Evolutionary conservation across 371 early-diverging fungal species (phyloP).

Genomic region (Syncephalis fuscata): DNA sequence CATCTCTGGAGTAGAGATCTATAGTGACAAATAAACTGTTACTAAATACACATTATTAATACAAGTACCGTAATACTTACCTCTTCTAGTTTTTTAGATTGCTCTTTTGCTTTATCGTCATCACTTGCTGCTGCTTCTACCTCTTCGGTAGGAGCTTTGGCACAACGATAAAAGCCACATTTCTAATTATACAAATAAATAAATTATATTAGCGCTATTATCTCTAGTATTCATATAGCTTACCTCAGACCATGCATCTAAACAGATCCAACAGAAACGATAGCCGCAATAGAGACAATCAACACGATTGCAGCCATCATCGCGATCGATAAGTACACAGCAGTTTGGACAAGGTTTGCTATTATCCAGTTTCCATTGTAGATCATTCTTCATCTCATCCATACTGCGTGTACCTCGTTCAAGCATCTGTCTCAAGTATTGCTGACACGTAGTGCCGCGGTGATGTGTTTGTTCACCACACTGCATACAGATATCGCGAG

Average conservation of each 20-base stretch:
- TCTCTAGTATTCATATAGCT: neutral
- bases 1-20: no score
- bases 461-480: constrained; percentile 36
- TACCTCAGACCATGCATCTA: constrained; percentile 16
- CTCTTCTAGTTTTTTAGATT: no score
- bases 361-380: constrained; percentile 29
- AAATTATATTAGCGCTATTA: no score
- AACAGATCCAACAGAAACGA: constrained; percentile 51
- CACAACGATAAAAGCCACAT: constrained; percentile 22
- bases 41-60: no score
- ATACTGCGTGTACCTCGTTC: constrained; percentile 10
- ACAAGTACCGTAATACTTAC: no score
- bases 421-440: constrained; percentile 17
- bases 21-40: no score
- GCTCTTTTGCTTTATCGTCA: no score
- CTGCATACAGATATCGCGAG: constrained; percentile 26
- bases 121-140: no score
- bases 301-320: constrained; percentile 67
- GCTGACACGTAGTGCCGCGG: constrained; percentile 21
- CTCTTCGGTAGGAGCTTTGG: no score
- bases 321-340: constrained; percentile 52
- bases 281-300: constrained; percentile 57
- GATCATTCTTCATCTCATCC: constrained; percentile 17
- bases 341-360: constrained; percentile 53
- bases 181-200: constrained; percentile 7